Evolutionary conservation across 2,329 filamentous ascomycete genomes (phyloP).

Genomic region (Apiospora malaysiana): DNA sequence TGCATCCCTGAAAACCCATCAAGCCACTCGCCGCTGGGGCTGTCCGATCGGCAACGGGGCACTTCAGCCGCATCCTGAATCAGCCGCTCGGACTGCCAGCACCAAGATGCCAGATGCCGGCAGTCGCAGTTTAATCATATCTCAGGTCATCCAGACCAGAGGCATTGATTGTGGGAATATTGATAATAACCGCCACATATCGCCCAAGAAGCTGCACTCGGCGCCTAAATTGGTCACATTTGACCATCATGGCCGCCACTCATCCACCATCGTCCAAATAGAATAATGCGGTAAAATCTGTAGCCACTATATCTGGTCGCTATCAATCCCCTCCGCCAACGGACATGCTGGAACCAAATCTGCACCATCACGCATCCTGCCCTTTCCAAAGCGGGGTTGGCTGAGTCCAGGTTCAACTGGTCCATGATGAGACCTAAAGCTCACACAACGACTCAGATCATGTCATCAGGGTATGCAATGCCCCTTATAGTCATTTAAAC

Average conservation of each 20-base stretch:
- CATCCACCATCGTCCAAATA: not conserved
- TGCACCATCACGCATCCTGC: not conserved
- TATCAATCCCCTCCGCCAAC: not conserved
- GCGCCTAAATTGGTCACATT: not conserved
- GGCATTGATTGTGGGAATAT: not conserved
- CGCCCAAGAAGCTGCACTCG: not conserved
- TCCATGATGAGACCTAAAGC: not conserved
- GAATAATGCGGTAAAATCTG: not conserved
- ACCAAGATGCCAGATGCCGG: not conserved
- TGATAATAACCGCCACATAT: not conserved
- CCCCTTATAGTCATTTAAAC: not conserved
- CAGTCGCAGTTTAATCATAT: not conserved
- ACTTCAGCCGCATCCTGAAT: conserved; percentile 1
- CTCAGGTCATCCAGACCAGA: not conserved
- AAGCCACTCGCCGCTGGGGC: not conserved
- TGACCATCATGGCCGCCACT: not conserved
- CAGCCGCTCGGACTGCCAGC: not conserved
- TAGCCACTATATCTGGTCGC: not conserved
- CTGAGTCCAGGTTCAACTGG: not conserved
- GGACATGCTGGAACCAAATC: not conserved
- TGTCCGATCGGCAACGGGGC: not conserved
- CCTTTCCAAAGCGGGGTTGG: not conserved
- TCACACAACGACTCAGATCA: not conserved
- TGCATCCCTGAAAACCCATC: conserved; percentile 7
- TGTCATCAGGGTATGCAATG: not conserved